Percentiles rank a stretch among this genome's conserved stretches.
phyloP scores from a whole-genome alignment of 2,329 filamentous ascomycete species.

The Colletotrichum plurivorum region DNA sequence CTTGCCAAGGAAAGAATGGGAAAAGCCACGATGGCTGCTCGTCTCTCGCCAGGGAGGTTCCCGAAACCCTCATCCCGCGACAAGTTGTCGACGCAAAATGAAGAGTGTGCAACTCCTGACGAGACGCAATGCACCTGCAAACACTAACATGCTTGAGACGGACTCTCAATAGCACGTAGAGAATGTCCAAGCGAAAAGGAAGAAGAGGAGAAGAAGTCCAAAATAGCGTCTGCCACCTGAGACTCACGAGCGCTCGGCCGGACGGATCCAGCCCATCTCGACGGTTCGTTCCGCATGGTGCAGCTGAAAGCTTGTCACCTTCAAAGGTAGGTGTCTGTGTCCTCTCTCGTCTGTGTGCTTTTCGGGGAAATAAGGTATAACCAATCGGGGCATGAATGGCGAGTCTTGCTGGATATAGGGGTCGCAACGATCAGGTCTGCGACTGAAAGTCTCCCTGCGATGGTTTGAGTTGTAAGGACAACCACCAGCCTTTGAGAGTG shows the following conservation, averaged over 20 bases:
- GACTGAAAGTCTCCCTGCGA: slow-evolving; percentile 1
- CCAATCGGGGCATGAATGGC: not conserved
- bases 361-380: not conserved
- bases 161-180: not conserved
- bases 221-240: not conserved
- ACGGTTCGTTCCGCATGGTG: not conserved
- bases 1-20: not conserved
- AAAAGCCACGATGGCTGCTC: not conserved
- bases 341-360: no score
- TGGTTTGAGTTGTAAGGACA: not conserved
- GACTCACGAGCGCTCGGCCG: not conserved
- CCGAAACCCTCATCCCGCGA: not conserved
- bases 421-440: slow-evolving; percentile 2
- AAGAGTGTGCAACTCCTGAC: not conserved
- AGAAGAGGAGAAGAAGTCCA: no score
- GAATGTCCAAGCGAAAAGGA: not conserved
- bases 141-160: not conserved
- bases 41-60: not conserved
- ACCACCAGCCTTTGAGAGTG: no score
- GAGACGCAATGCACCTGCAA: not conserved
- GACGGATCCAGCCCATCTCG: not conserved
- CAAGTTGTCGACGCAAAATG: not conserved
- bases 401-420: not conserved
- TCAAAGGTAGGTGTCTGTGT: not conserved
- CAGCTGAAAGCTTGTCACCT: not conserved